phyloP scores from a whole-genome alignment of 1,139 yeast species.

The Zygotorulaspora mrakii region DNA sequence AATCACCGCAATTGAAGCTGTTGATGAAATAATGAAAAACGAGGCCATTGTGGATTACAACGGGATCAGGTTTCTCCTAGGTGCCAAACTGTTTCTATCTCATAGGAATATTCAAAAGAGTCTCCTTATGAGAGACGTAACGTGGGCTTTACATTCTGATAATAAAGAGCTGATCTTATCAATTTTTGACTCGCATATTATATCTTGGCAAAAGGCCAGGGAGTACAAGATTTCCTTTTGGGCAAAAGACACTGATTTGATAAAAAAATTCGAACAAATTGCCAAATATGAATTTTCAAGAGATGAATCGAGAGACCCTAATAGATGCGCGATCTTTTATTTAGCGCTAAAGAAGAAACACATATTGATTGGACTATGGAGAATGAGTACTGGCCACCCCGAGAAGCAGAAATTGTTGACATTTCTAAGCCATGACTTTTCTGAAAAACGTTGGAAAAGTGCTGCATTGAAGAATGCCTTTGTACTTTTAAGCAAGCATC shows the following conservation, averaged over 20 bases:
- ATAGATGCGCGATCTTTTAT: constrained; percentile 67
- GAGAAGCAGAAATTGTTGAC: constrained; percentile 80
- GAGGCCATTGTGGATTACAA: constrained; percentile 59
- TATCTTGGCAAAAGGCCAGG: constrained; percentile 59
- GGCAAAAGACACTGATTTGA: constrained; percentile 54
- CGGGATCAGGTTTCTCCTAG: constrained; percentile 69
- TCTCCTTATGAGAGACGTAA: constrained; percentile 73
- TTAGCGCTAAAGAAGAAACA: constrained; percentile 76
- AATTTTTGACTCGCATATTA: constrained; percentile 49
- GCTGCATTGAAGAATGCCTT: constrained; percentile 93
- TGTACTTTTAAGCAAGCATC: constrained; percentile 82
- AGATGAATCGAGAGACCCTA: constrained; percentile 60
- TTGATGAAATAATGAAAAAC: constrained; percentile 51
- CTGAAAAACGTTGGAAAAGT: constrained; percentile 68
- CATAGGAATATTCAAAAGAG: constrained; percentile 47
- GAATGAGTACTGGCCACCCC: constrained; percentile 65
- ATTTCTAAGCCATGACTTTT: constrained; percentile 73
- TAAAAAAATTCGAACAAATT: constrained; percentile 55
- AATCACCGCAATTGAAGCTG: constrained; percentile 61
- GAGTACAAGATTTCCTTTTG: constrained; percentile 71
- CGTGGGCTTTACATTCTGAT: constrained; percentile 85
- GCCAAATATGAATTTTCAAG: constrained; percentile 62
- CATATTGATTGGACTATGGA: constrained; percentile 78
- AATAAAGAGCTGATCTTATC: constrained; percentile 64
- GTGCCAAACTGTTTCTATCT: constrained; percentile 63